These are phyloP conservation scores for Mycena olivaceomarginata DNA, from an alignment of 768 basidiomycete genomes.

Conservation along the genomic window DNA sequence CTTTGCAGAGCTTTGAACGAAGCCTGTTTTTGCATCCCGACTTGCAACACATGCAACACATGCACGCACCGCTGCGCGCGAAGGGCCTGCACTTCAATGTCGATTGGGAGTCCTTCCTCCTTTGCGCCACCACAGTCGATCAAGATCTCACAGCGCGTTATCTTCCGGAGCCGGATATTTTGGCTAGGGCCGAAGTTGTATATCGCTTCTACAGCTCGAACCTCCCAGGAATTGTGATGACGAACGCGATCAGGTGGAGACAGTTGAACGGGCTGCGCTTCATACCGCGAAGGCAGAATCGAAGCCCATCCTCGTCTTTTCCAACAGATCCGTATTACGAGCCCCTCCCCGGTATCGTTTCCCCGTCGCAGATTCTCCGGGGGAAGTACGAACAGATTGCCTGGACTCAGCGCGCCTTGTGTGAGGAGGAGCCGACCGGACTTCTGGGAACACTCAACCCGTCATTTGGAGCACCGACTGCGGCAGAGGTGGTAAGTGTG, in stretches of 20 bases:
- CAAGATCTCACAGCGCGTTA: conserved; percentile 28
- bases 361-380: conserved; percentile 34
- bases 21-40: conserved; percentile 34
- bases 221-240: conserved; percentile 36
- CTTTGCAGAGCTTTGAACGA: conserved; percentile 32
- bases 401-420: conserved; percentile 40
- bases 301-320: conserved; percentile 34
- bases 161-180: conserved; percentile 25
- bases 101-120: conserved; percentile 37
- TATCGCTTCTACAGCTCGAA: conserved; percentile 22
- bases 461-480: conserved; percentile 41
- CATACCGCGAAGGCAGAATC: conserved; percentile 18
- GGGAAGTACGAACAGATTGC: conserved; percentile 31
- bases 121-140: conserved; percentile 39
- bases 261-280: conserved; percentile 37
- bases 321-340: conserved; percentile 26
- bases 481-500: conserved; percentile 35
- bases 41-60: conserved; percentile 15
- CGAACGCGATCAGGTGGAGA: conserved; percentile 26
- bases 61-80: conserved; percentile 10
- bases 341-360: conserved; percentile 34
- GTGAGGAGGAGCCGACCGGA: conserved; percentile 12
- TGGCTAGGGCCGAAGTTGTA: conserved; percentile 31
- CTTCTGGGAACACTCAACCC: conserved; percentile 29
- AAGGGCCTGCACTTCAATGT: conserved; percentile 22